Evolutionary conservation across 2,329 filamentous ascomycete species (phyloP).

Genomic region (Talaromyces sp.): DNA sequence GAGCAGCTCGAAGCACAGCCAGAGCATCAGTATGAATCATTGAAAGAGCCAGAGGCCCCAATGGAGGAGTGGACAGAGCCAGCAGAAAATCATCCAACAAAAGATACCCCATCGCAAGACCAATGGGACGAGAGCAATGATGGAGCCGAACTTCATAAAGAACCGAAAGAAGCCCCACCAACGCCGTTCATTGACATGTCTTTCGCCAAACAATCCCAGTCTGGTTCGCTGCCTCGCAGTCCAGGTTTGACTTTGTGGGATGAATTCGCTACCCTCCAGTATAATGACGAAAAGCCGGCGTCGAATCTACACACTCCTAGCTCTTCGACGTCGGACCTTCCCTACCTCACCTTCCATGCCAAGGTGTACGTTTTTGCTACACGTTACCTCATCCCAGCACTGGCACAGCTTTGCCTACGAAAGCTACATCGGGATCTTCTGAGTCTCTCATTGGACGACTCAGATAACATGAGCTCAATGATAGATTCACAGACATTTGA

Average conservation of each 20-base stretch:
- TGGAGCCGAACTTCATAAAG: constrained; percentile 4
- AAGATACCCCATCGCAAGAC: neutral
- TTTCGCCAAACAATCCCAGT: constrained; percentile 40
- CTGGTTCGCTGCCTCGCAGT: constrained; percentile 31
- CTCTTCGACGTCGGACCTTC: constrained; percentile 24
- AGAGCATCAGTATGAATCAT: neutral
- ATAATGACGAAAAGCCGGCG: constrained; percentile 29
- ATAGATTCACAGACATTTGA: constrained; percentile 23
- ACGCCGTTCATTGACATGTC: constrained; percentile 39
- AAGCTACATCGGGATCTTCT: constrained; percentile 44
- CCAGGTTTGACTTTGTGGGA: constrained; percentile 42
- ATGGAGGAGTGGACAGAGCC: constrained; percentile 5
- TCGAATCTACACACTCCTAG: neutral
- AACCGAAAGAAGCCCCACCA: constrained; percentile 2
- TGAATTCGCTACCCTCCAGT: constrained; percentile 41
- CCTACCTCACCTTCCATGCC: constrained; percentile 47
- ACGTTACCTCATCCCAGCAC: constrained; percentile 43
- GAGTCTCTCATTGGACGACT: constrained; percentile 31
- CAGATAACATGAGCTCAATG: constrained; percentile 12
- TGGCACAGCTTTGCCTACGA: constrained; percentile 44
- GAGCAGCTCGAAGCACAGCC: neutral
- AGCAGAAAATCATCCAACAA: neutral
- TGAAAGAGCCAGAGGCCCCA: neutral
- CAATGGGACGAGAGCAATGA: constrained; percentile 7
- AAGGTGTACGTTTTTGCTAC: constrained; percentile 49